Evolutionary conservation across 2,329 filamentous ascomycete genomes (phyloP), one percentile per base, ranked within the genome.

Genomic region (Triangularia verruculosa): DNA sequence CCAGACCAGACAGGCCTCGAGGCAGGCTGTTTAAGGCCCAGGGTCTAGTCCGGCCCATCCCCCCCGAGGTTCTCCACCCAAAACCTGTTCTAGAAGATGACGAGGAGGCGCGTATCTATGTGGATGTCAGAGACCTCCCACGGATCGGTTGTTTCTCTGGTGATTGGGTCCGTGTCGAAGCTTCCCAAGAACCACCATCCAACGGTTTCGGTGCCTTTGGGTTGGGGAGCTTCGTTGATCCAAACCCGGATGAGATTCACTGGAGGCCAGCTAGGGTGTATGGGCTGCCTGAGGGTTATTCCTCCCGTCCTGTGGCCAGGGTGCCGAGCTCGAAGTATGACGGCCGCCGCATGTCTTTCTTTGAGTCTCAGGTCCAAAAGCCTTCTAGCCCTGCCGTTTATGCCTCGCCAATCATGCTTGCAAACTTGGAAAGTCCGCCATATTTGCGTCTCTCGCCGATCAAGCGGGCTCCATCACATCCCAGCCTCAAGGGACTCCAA

Each of bases 131-230:
- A 63, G 91, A 92, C 1, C 78, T 99, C 20, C 89, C 92, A 13
- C 93, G 93, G 70, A 89, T 99, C 61, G 93, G 94, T 15, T 98
- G 94, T 75, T 99, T 99, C 74, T 98, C 94, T 0, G 95, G 95
- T 28, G 95, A 99, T 73, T 99, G 95, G 95, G 92, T 97, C 11
- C 88, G 90, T 22, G 82, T 97, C 11, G 92, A 97, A 77, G 83
- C 86, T 5, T 85, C 91, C 0, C 84, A 90, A 68, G 91, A 93
- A 72, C 90, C 91, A 64, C 89, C 85, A 22, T 78, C 81, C 15
- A 89, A 86, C 74, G 90, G 82, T 17, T 86, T 86, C 68, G 90
- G 84, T 58, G 79, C 83, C 0, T 90, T 88, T 78, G 88, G 88
- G 1, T 80, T 92, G 3, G 87, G 86, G 22, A 88, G 86, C 66